Evolutionary conservation across 73 alveolate genomes (phyloP).

Genomic region (Paramecium primaurelia): DNA sequence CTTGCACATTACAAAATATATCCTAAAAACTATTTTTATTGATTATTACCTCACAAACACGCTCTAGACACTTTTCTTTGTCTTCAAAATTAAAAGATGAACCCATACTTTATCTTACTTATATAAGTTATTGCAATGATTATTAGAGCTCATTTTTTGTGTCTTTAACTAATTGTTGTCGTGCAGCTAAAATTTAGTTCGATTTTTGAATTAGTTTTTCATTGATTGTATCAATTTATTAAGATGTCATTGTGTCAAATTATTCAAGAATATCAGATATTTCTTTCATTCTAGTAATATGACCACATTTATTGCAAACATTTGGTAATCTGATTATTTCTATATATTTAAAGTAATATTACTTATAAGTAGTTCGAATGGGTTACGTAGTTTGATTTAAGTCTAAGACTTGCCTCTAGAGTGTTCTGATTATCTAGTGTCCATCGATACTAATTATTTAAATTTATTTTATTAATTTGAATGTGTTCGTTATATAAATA

Average conservation of each 20-base stretch:
- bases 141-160: background rate
- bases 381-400: background rate
- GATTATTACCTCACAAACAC: background rate
- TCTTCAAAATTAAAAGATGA: background rate
- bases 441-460: background rate
- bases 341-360: background rate
- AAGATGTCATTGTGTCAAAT: background rate
- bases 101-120: background rate
- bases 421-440: background rate
- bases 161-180: background rate
- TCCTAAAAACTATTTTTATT: background rate
- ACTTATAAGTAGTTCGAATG: background rate
- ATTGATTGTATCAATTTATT: background rate
- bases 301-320: constrained; percentile 8
- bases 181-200: background rate
- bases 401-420: background rate
- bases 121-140: background rate
- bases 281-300: constrained; percentile 16
- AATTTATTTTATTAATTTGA: background rate
- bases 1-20: background rate
- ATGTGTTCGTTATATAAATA: background rate
- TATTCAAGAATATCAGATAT: background rate
- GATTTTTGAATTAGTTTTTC: background rate
- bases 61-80: background rate
- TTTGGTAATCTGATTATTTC: background rate